Conservation (phyloP, 495 filamentous ascomycete species). For the Tuber umbilicatum region DNA sequence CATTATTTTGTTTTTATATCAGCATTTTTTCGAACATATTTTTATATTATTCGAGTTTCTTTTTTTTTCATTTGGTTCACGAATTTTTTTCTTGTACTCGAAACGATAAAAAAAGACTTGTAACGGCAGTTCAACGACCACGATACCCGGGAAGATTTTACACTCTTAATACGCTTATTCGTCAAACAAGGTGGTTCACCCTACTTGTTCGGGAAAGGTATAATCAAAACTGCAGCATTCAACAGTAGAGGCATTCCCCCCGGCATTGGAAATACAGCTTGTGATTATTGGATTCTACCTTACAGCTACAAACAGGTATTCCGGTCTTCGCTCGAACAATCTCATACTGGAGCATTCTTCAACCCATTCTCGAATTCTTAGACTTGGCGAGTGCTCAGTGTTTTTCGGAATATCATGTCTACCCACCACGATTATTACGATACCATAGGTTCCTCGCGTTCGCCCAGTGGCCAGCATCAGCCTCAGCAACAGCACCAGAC, state of each 20-base stretch:
- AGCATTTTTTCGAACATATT: conserved; percentile 15
- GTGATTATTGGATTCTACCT: neutral
- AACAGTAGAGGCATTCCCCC: neutral
- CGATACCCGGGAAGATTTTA: conserved; percentile 4
- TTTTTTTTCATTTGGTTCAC: conserved; percentile 15
- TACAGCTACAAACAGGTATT: neutral
- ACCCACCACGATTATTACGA: conserved; percentile 45
- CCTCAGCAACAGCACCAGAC: conserved; percentile 53
- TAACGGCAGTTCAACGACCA: neutral
- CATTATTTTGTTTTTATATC: conserved; percentile 10
- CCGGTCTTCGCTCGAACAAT: neutral
- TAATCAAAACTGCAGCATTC: neutral
- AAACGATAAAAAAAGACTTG: conserved; percentile 13
- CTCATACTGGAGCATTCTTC: neutral
- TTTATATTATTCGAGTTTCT: conserved; percentile 25
- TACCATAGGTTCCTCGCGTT: conserved; percentile 46
- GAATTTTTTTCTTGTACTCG: conserved; percentile 25
- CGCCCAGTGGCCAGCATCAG: conserved; percentile 48
- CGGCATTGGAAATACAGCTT: neutral
- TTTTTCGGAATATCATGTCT: conserved; percentile 22
- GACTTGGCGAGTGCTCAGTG: neutral
- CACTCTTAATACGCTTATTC: neutral
- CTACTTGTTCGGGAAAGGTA: neutral
- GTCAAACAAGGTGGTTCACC: neutral
- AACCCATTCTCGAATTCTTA: neutral